Conservation (phyloP, 345 rosid genomes). For the Eucalyptus sp. region DNA sequence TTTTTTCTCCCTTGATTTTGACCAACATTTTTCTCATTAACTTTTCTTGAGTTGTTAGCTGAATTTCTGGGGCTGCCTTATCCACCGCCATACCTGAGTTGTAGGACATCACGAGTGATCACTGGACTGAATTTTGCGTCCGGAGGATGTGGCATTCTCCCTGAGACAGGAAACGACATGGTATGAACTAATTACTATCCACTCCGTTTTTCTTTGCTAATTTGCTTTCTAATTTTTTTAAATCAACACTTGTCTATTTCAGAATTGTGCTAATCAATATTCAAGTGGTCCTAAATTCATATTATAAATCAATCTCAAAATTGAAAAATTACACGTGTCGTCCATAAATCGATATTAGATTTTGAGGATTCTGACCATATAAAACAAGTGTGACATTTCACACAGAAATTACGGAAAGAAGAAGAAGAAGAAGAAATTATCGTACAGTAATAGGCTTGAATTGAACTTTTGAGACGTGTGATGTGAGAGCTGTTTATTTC, state of each 20-base stretch:
- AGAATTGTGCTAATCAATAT: too few relatives aligned
- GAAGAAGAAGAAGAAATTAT: neutral
- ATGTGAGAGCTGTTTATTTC: neutral
- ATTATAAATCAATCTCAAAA: too few relatives aligned
- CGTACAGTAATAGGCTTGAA: neutral
- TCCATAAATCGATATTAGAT: too few relatives aligned
- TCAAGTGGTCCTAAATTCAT: too few relatives aligned
- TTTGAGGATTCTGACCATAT: too few relatives aligned
- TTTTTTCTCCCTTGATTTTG: neutral
- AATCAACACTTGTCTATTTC: too few relatives aligned
- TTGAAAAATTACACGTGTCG: too few relatives aligned
- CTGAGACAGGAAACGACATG: slow-evolving; percentile 6
- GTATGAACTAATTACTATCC: slow-evolving; percentile 1
- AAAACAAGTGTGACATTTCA: too few relatives aligned
- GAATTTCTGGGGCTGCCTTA: slow-evolving; percentile 33
- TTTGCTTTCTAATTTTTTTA: neutral
- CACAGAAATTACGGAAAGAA: neutral
- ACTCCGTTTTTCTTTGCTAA: neutral
- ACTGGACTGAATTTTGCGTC: slow-evolving; percentile 51
- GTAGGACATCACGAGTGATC: neutral
- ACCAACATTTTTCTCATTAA: neutral
- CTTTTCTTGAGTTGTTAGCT: slow-evolving; percentile 4
- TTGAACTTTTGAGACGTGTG: neutral
- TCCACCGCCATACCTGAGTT: slow-evolving; percentile 18
- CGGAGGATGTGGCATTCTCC: slow-evolving; percentile 33